Base-by-base conservation (phyloP, 208 protist genomes). In the Baffinella frigidus region DNA sequence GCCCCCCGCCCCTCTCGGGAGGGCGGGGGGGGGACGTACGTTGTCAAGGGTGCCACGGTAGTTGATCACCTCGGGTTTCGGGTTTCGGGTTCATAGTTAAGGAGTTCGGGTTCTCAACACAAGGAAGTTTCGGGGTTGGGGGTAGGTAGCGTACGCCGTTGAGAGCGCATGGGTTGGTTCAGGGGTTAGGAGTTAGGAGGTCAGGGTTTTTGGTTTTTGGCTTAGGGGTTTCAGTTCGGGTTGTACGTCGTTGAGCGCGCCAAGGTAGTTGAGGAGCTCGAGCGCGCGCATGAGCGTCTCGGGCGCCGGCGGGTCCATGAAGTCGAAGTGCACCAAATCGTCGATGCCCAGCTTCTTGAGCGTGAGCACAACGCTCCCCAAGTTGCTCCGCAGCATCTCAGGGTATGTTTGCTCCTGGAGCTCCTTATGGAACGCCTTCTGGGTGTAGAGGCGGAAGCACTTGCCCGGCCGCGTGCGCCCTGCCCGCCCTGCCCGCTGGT, bases 401-500 rank as follows among this genome's bases (percentile, higher is more conserved):
- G 97, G 97, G 89, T 97, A 95, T 0, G 96, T 98, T 51, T 97
- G 93, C 71, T 96, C 94, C 50, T 95, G 91, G 30, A 98, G 90
- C 38, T 97, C 95, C n/a, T 96, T 95, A 17, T 95, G 67, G 93
- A 95, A 97, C 0, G 97, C 94, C n/a, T 93, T 81, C 73, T 95
- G 84, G 10, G 98, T 98, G 95, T 98, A 99, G 38, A 99, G 92
- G 33, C 98, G 95, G 94, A 98, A 99, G 93, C 97, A 99, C 93
- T 99, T 99, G 36, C 99, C 99, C 4, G 98, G 97, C n/a, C 99
- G 48, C 48, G 48, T 56, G 48, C 48, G 96, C 35, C 99, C 99
- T 0, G 99, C 99, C 93, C 99, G 97, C 83, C 99, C 99, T 30
- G 98, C 97, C n/a, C 99, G 96, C 96, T 99, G 99, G 81, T 99